Percentiles rank a stretch among this genome's conserved stretches.
Conservation (phyloP, 2,329 filamentous ascomycete genomes). For the Davidsoniella eucalypti region DNA sequence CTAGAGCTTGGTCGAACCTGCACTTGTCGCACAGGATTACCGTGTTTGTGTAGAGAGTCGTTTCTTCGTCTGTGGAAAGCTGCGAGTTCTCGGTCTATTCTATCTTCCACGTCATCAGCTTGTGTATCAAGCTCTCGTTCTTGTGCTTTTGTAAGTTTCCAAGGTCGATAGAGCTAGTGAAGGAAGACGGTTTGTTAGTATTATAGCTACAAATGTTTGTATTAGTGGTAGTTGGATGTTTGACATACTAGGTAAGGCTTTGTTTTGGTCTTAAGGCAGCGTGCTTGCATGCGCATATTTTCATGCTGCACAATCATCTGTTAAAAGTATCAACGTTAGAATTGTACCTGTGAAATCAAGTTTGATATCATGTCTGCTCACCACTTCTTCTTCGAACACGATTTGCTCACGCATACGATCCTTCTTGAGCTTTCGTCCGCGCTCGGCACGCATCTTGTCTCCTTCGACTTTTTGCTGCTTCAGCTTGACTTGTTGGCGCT, state of each 20-base stretch:
- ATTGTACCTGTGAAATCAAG: background rate
- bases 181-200: slow-evolving; percentile 1
- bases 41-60: slow-evolving; percentile 20
- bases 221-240: background rate
- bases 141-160: slow-evolving; percentile 54
- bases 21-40: slow-evolving; percentile 9
- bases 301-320: slow-evolving; percentile 62
- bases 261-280: slow-evolving; percentile 54
- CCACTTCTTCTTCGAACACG: slow-evolving; percentile 58
- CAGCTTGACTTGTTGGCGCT: slow-evolving; percentile 60
- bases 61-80: slow-evolving; percentile 40
- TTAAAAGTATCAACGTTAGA: slow-evolving; percentile 15
- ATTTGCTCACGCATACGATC: slow-evolving; percentile 53
- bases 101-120: slow-evolving; percentile 44
- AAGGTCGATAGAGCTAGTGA: slow-evolving; percentile 67
- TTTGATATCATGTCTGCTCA: slow-evolving; percentile 27
- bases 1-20: background rate
- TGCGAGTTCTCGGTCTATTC: slow-evolving; percentile 46
- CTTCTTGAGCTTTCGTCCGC: slow-evolving; percentile 42
- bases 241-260: slow-evolving; percentile 56
- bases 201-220: background rate
- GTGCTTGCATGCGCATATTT: slow-evolving; percentile 54
- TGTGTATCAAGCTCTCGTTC: slow-evolving; percentile 56
- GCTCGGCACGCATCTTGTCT: slow-evolving; percentile 48
- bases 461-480: slow-evolving; percentile 57